Base-by-base conservation (phyloP, 306 rosid genomes). In the Neltuma alba region DNA sequence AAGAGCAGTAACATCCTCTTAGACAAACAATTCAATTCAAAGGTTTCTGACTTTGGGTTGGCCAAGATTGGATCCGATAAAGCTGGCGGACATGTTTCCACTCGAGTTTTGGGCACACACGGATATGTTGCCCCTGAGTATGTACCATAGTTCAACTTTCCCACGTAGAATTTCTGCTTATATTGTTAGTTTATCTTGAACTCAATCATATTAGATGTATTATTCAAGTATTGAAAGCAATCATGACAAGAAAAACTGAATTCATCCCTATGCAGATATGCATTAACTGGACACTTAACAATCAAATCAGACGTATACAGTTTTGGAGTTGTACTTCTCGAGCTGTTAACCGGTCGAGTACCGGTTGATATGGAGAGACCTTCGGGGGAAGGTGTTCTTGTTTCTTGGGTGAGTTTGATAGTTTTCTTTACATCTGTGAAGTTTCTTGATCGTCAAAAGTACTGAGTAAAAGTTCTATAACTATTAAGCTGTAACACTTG, bases 111-210 rank as follows among this genome's bases (percentile, higher is more conserved):
- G 82, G 99, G 99, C 80, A 92, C 99, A 37, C 97, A 92, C 40
- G 96, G 99, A 85, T 95, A 95, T 58, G 94, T 95, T 75, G 92
- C 97, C 47, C 99, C 99, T 0, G 98, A 92, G 99, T 95, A 91
- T 70, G 89, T 50, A 57, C 83, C 76, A 33, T 21, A 25, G 78
- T 58, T 75, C 83, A 30, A 61, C 76, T 36, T 54, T 85, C 54
- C 72, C 23, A 76, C 66, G 14, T 54, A 27, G 34, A 58, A n/a
- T 58, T 58, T 4, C 64, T 16, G 23, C 70, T 72, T 33, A 28
- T 64, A 21, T 57, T 40, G 13, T 42, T 75, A 15, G 5, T 71
- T 34, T 79, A 42, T 42, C 47, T 82, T 31, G 61, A 42, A 76
- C 48, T 67, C 55, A 15, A 13, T 34, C 54, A 3, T 25, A 31